Base-by-base conservation (phyloP, 345 rosid genomes). In the Balakata baccata region DNA sequence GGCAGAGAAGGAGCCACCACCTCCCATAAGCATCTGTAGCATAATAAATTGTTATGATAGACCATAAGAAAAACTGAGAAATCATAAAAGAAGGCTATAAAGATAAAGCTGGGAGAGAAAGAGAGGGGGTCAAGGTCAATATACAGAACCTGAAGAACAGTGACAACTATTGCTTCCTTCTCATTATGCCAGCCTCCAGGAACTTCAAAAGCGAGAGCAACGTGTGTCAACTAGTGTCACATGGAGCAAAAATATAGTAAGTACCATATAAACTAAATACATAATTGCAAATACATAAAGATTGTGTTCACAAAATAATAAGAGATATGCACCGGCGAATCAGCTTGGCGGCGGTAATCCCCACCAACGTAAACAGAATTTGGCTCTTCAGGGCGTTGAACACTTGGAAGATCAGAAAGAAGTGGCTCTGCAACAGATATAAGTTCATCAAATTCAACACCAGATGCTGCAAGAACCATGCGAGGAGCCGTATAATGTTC, bases 1-100 rank as follows among this genome's bases (percentile, higher is more conserved):
- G 0, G 96, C 94, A 37, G 99, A 95, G 81, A 92, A 95, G 23
- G 98, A 91, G 78, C 98, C 97, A 76, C 98, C 97, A 69, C 99
- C 99, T 74, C 99, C 97, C 94, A 95, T 74, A 54, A 95, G 91
- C 86, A 92, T 91, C 99, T 95, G 81, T 62, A 83, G 3, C 23
- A 61, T 1, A 3, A 72, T 49, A 43, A 43, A 43, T 43, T 43
- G 46, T 51, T 38, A 79, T 47, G 22, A 4, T 29, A 29, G 34
- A 56, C 34, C 46, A 43, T 43, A 43, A 29, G 20, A 37, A 16
- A 60, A 14, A 39, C 29, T 25, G 14, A 51, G 53, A 51, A 63
- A 34, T 37, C 3, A 5, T 16, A 61, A 60, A 61, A 16, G 25
- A 10, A 38, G 37, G 29, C 11, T 11, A 17, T 18, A 11, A 60